These are phyloP conservation scores for Hymenoscyphus linearis DNA, from an alignment of 2,329 filamentous ascomycete species.

Conservation along the genomic window DNA sequence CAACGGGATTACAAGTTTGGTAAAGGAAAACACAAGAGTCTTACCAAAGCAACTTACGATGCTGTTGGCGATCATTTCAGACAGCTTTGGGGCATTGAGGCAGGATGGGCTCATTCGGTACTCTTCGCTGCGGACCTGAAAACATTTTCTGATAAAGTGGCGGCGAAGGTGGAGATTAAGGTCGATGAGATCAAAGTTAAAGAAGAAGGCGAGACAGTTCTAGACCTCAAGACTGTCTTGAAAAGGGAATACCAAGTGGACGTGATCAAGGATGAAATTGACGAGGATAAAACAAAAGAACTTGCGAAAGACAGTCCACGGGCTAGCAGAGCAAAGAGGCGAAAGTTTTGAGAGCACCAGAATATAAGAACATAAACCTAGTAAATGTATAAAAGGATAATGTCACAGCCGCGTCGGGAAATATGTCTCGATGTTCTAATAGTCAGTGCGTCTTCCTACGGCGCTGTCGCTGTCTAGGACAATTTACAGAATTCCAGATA, in stretches of 20 bases:
- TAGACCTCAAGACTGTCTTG: slow-evolving; percentile 20
- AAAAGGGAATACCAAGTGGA: slow-evolving; percentile 22
- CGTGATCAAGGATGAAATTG: slow-evolving; percentile 18
- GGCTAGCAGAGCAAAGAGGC: slow-evolving; percentile 24
- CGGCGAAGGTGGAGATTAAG: slow-evolving; percentile 43
- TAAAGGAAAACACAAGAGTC: slow-evolving; percentile 72
- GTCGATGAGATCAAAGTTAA: slow-evolving; percentile 37
- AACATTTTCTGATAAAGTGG: slow-evolving; percentile 64
- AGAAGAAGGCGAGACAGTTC: slow-evolving; percentile 23
- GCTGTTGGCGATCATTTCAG: slow-evolving; percentile 88
- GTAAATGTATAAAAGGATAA: background rate
- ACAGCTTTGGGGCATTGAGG: slow-evolving; percentile 83
- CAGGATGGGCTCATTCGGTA: slow-evolving; percentile 96
- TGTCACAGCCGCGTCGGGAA: background rate
- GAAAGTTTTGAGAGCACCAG: slow-evolving; percentile 12
- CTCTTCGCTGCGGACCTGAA: slow-evolving; percentile 90
- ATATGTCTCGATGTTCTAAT: too few species aligned
- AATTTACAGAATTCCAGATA: too few species aligned
- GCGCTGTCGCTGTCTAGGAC: too few species aligned
- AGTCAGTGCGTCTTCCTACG: too few species aligned
- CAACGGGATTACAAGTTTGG: slow-evolving; percentile 93
- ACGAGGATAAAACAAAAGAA: slow-evolving; percentile 16
- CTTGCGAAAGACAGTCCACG: slow-evolving; percentile 21
- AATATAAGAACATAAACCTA: background rate
- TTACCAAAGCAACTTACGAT: slow-evolving; percentile 85